Percentiles rank a stretch among this genome's conserved stretches.
Conservation (phyloP, 768 basidiomycete species). For the Thelephora aurantiotincta region DNA sequence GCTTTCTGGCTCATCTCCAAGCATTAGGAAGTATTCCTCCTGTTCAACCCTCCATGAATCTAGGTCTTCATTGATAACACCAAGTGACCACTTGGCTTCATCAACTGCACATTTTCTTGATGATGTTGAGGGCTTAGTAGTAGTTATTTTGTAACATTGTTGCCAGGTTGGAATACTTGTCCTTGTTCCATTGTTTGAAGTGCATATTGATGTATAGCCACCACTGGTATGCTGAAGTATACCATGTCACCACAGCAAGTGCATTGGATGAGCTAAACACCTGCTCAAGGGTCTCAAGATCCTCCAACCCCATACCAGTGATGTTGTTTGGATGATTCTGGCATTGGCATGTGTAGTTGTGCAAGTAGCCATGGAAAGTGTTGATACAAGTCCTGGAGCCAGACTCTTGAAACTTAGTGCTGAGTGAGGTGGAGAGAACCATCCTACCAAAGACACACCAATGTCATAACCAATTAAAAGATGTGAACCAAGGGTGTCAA, state of each 20-base stretch:
- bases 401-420: background rate
- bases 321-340: slow-evolving; percentile 7
- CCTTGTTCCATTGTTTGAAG: slow-evolving; percentile 13
- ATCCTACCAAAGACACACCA: background rate
- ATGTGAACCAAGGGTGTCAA: background rate
- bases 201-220: slow-evolving; percentile 4
- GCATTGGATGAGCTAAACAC: slow-evolving; percentile 9
- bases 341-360: slow-evolving; percentile 11
- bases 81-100: background rate
- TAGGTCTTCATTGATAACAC: background rate
- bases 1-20: slow-evolving; percentile 1
- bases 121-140: slow-evolving; percentile 1
- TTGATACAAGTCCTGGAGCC: slow-evolving; percentile 1
- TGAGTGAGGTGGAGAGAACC: background rate
- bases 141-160: slow-evolving; percentile 3
- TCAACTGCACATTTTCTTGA: background rate
- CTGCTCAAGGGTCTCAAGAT: slow-evolving; percentile 10
- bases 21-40: background rate
- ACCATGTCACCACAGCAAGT: slow-evolving; percentile 5
- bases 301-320: slow-evolving; percentile 8
- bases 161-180: slow-evolving; percentile 3
- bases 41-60: slow-evolving; percentile 1
- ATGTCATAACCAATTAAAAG: background rate
- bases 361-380: slow-evolving; percentile 10
- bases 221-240: slow-evolving; percentile 9